Evolutionary conservation across 2,329 filamentous ascomycete genomes (phyloP).

Genomic region (Fonsecaea pedrosoi): DNA sequence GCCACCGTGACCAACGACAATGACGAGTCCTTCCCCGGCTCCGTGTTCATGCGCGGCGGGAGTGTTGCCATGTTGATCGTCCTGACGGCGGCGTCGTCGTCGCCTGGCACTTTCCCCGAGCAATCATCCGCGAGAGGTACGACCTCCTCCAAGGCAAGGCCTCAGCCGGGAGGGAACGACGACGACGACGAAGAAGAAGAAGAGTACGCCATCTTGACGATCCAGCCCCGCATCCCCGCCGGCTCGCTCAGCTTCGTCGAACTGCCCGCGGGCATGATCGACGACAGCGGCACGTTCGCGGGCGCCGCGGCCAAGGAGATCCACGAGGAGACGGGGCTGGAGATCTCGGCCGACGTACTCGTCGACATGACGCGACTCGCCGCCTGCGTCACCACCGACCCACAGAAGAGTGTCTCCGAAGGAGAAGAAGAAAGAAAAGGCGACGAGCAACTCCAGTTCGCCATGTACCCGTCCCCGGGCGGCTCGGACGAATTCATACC

Average conservation of each 20-base stretch:
- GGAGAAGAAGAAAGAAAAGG: slow-evolving; percentile 37
- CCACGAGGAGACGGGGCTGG: slow-evolving; percentile 63
- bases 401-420: neutral
- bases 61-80: slow-evolving; percentile 65
- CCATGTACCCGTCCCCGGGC: slow-evolving; percentile 62
- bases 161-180: slow-evolving; percentile 27
- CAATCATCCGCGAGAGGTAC: neutral
- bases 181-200: slow-evolving; percentile 44
- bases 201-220: slow-evolving; percentile 61
- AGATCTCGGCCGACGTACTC: slow-evolving; percentile 57
- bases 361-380: slow-evolving; percentile 62
- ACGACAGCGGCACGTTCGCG: slow-evolving; percentile 60
- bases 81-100: slow-evolving; percentile 55
- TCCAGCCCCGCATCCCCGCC: slow-evolving; percentile 64
- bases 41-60: slow-evolving; percentile 64
- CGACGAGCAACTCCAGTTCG: slow-evolving; percentile 50
- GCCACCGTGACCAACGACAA: slow-evolving; percentile 60
- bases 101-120: neutral
- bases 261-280: slow-evolving; percentile 67
- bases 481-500: slow-evolving; percentile 67
- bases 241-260: slow-evolving; percentile 62
- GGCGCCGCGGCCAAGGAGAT: slow-evolving; percentile 65
- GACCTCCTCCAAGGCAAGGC: neutral
- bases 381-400: slow-evolving; percentile 38
- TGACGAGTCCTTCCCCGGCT: slow-evolving; percentile 61